Evolutionary conservation across 495 filamentous ascomycete species (phyloP), one percentile per base, ranked within the genome.

Genomic region (Penicillium roqueforti): DNA sequence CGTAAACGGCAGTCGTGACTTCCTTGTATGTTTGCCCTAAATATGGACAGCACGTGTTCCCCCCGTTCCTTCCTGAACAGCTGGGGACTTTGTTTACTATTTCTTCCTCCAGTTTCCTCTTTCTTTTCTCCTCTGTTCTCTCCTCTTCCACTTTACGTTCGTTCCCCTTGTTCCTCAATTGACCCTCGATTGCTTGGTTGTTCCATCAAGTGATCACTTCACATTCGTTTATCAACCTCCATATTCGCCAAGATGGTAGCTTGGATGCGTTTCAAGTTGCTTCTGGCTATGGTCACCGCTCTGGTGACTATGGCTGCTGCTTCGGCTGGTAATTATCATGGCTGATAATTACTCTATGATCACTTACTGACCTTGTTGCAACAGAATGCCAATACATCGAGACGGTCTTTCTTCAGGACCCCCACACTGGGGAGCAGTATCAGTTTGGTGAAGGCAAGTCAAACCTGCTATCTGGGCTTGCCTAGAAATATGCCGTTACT

Each of bases 371-470:
- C 40, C 19, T 18, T 5, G n/a, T 26, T 22, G 5, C 16, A 34
- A 25, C 40, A 52, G 50, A 52, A 18, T 52, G 50, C 20, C 19
- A 11, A 14, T 7, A 42, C 20, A 6, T 52, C 28, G 50, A 43
- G 20, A 28, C 39, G 1, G 39, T 52, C 13, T 32, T 43, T 7
- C 26, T 53, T 50, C 48, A 49, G 51, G 13, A 59, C 8, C 53
- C 58, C 11, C 46, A 56, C 19, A 46, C 42, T 42, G 53, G 63
- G 54, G 56, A 55, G 47, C 34, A 29, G 10, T 26, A 14, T 25
- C 19, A 16, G 9, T 26, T 36, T 16, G 45, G 29, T 52, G 32
- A 31, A 44, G 40, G 40, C 39, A 42, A 32, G 46, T 36, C 45
- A 19, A 40, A 26, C 29, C 20, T 19, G 6, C 11, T 22, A 6